These are phyloP conservation scores for Beverwykella pulmonaria DNA, from an alignment of 495 filamentous ascomycete genomes.

Conservation along the genomic window DNA sequence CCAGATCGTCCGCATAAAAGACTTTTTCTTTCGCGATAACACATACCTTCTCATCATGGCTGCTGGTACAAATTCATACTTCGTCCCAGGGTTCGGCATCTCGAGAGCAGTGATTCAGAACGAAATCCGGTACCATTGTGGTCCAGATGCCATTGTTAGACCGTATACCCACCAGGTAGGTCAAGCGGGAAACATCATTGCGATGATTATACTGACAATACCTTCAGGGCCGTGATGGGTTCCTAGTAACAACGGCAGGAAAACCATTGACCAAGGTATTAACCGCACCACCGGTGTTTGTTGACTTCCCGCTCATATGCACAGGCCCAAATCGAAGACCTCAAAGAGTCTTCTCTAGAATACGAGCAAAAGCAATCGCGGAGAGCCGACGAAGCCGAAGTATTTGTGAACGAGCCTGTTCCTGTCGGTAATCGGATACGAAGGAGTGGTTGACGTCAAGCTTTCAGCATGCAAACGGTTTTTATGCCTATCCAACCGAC, in stretches of 20 bases:
- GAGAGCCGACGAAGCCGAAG: constrained; percentile 28
- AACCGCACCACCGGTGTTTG: too few species aligned
- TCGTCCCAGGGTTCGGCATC: constrained; percentile 44
- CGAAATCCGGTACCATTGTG: constrained; percentile 44
- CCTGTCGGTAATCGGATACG: constrained; percentile 29
- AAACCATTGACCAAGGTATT: constrained; percentile 42
- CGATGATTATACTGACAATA: constrained; percentile 21
- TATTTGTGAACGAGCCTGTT: constrained; percentile 40
- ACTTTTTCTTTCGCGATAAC: neutral
- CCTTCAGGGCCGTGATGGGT: constrained; percentile 43
- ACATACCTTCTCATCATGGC: constrained; percentile 4
- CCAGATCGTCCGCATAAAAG: neutral
- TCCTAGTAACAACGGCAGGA: constrained; percentile 42
- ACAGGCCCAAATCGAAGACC: constrained; percentile 44
- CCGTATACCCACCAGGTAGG: constrained; percentile 42
- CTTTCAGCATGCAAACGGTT: neutral
- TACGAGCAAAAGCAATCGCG: constrained; percentile 43
- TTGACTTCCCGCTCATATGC: constrained; percentile 5
- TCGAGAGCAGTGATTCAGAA: constrained; percentile 44
- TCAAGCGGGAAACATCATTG: neutral
- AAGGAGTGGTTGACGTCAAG: constrained; percentile 18
- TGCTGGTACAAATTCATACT: constrained; percentile 39
- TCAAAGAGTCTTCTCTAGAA: constrained; percentile 37
- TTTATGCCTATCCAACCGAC: neutral
- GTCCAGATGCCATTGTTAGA: constrained; percentile 43